phyloP scores from a whole-genome alignment of 768 basidiomycete species.

The Naganishia onofrii region DNA sequence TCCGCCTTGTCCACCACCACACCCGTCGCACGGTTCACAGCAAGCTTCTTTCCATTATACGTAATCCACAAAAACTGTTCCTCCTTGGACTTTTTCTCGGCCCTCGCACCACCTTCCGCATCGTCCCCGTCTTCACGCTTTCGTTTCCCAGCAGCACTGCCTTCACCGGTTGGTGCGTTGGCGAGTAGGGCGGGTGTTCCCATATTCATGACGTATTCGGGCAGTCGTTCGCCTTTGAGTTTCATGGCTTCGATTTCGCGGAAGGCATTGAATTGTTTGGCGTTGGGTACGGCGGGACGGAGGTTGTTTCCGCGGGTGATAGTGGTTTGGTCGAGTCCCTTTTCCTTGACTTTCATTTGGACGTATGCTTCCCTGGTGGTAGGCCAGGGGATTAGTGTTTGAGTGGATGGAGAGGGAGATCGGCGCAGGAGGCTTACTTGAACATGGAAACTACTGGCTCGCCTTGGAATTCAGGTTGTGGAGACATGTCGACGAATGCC shows the following conservation, averaged over 20 bases:
- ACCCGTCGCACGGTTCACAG: constrained; percentile 43
- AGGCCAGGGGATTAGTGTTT: background rate
- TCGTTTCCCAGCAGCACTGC: constrained; percentile 26
- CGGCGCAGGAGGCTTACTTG: constrained; percentile 61
- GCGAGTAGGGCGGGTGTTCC: constrained; percentile 1
- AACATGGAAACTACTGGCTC: constrained; percentile 80
- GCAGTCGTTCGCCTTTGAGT: constrained; percentile 31
- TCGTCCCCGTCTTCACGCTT: constrained; percentile 34
- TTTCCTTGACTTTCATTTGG: constrained; percentile 93
- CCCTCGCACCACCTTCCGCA: constrained; percentile 29
- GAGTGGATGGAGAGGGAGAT: background rate
- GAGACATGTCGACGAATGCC: constrained; percentile 73
- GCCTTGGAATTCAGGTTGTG: constrained; percentile 67
- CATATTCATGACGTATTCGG: constrained; percentile 14
- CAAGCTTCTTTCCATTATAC: constrained; percentile 47
- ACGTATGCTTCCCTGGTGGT: constrained; percentile 71
- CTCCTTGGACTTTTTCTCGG: constrained; percentile 41
- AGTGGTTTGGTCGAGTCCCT: constrained; percentile 61
- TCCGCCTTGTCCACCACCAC: constrained; percentile 41
- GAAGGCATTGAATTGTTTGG: constrained; percentile 51
- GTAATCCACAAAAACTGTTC: constrained; percentile 41
- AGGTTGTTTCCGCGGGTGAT: constrained; percentile 33
- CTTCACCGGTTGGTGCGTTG: background rate
- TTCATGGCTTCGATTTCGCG: constrained; percentile 48
- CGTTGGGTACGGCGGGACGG: constrained; percentile 6